A percentile compares a stretch with the other conserved stretches of the same genome.
Conservation (phyloP, 805 yeast species). For the Yarrowia sp. region DNA sequence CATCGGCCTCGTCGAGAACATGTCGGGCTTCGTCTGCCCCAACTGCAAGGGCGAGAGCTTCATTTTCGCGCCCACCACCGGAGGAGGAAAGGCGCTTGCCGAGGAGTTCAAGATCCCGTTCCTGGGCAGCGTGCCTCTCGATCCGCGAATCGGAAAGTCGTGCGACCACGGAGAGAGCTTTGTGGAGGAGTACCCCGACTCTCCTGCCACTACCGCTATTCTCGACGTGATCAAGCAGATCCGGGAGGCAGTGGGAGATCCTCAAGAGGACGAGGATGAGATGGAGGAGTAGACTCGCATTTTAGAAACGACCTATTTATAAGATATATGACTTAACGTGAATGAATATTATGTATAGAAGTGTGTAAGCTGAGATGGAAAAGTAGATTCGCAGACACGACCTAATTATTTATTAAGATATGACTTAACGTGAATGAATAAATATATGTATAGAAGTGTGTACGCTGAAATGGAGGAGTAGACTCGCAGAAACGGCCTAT, state of each 20-base stretch:
- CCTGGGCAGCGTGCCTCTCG: constrained; percentile 90
- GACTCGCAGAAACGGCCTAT: constrained; percentile 16
- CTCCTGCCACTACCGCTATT: constrained; percentile 88
- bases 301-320: constrained; percentile 19
- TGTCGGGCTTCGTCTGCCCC: constrained; percentile 99
- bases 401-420: no score
- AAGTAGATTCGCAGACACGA: no score
- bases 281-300: constrained; percentile 9
- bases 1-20: constrained; percentile 90
- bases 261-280: neutral
- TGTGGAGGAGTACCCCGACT: constrained; percentile 74
- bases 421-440: no score
- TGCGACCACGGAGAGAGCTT: constrained; percentile 88
- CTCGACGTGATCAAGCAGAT: constrained; percentile 61
- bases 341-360: no score
- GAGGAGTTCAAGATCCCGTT: constrained; percentile 74
- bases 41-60: constrained; percentile 84
- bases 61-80: constrained; percentile 93
- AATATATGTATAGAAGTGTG: no score
- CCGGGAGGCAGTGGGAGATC: constrained; percentile 29
- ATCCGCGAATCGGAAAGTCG: constrained; percentile 86
- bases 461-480: neutral
- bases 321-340: constrained; percentile 14
- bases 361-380: no score
- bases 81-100: constrained; percentile 88